These are phyloP conservation scores for Phytophthora pini DNA, from an alignment of 352 stramenopile genomes.

Conservation along the genomic window DNA sequence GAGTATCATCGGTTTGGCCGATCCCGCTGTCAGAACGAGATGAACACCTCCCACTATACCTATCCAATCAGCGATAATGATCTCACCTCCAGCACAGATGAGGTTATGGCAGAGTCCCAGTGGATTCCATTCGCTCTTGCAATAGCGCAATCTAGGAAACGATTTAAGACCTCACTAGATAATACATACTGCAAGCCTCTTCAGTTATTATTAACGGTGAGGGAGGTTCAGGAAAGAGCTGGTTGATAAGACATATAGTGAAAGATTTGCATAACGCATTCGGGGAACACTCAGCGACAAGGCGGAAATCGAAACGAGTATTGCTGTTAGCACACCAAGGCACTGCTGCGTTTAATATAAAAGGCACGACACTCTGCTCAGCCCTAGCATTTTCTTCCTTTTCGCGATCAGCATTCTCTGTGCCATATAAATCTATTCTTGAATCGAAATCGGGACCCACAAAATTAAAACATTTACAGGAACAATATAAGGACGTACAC, in stretches of 20 bases:
- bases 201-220: constrained; percentile 4
- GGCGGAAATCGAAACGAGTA: neutral
- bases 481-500: neutral
- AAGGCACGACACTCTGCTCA: neutral
- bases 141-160: neutral
- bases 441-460: neutral
- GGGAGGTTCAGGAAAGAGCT: neutral
- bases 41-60: too few relatives aligned
- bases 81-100: too few relatives aligned
- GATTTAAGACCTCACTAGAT: neutral
- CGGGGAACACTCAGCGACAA: neutral
- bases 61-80: too few relatives aligned
- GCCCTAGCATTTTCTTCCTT: neutral
- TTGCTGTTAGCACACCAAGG: neutral
- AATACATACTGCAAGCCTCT: neutral
- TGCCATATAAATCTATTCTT: neutral
- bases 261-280: constrained; percentile 3
- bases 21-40: too few relatives aligned
- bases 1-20: too few relatives aligned
- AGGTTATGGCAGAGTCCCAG: neutral
- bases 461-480: neutral
- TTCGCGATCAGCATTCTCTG: neutral
- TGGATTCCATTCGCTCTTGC: neutral
- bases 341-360: constrained; percentile 6
- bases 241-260: constrained; percentile 1